These are phyloP conservation scores for Rhododendron griersonianum DNA, from an alignment of 148 eudicot species.

Conservation along the genomic window DNA sequence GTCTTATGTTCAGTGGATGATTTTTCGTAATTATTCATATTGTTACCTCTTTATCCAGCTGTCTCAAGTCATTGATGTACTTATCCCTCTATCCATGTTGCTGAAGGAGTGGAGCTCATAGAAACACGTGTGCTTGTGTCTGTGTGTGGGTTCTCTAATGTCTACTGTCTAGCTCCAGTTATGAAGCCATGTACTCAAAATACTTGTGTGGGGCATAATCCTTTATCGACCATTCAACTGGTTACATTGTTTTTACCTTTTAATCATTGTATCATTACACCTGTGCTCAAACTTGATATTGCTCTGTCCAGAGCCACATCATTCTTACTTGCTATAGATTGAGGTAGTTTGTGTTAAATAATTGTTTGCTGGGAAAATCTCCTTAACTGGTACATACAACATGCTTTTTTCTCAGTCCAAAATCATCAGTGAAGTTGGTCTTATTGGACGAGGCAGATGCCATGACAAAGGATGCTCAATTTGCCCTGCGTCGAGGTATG, in stretches of 20 bases:
- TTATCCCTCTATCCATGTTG: background rate
- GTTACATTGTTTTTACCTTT: background rate
- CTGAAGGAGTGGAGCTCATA: background rate
- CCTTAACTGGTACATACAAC: background rate
- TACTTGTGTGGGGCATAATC: background rate
- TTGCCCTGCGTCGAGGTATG: conserved; percentile 93
- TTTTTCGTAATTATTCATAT: background rate
- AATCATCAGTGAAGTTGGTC: conserved; percentile 77
- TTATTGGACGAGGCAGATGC: conserved; percentile 98
- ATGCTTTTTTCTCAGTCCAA: conserved; percentile 41
- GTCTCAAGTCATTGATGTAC: background rate
- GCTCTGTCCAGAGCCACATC: background rate
- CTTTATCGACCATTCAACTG: background rate
- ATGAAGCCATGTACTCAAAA: background rate
- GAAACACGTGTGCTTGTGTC: background rate
- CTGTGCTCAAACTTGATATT: background rate
- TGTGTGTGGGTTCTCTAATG: no score
- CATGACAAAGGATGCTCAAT: conserved; percentile 99
- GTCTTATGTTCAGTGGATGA: background rate
- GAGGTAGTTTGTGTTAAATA: background rate
- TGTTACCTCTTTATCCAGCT: background rate
- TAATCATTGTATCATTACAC: background rate
- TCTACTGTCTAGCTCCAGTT: background rate
- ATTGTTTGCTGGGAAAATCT: background rate
- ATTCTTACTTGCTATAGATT: background rate